A percentile compares a stretch with the other conserved stretches of the same genome.
These are phyloP conservation scores for Cladophialophora chaetospira DNA, from an alignment of 2,329 filamentous ascomycete species.

Conservation along the genomic window DNA sequence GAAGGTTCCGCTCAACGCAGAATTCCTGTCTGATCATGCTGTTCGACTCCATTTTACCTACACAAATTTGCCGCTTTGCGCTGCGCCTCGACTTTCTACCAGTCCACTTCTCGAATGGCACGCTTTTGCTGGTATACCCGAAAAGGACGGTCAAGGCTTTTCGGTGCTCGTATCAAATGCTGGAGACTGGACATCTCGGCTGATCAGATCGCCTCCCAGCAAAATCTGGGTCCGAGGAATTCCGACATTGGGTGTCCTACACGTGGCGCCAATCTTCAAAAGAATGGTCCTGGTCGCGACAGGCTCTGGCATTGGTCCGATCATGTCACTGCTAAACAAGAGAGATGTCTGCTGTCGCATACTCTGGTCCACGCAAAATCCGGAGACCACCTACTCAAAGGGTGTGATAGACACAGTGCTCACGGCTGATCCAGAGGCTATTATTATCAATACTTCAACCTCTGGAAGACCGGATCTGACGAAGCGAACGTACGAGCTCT, in stretches of 20 bases:
- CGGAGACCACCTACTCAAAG: constrained; percentile 63
- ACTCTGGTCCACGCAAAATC: constrained; percentile 68
- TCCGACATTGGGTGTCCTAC: constrained; percentile 67
- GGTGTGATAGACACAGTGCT: constrained; percentile 59
- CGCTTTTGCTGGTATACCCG: constrained; percentile 72
- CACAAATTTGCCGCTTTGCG: constrained; percentile 59
- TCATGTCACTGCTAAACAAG: constrained; percentile 62
- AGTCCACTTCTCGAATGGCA: constrained; percentile 71
- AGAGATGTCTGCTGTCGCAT: constrained; percentile 55
- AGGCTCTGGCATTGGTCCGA: constrained; percentile 72
- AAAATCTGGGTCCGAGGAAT: constrained; percentile 69
- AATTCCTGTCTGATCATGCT: constrained; percentile 71
- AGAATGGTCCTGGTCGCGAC: constrained; percentile 69
- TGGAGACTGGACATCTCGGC: constrained; percentile 71
- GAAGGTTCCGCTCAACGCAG: constrained; percentile 64
- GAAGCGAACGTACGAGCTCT: constrained; percentile 56
- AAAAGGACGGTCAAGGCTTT: constrained; percentile 59
- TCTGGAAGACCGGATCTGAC: constrained; percentile 64
- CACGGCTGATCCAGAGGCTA: constrained; percentile 60
- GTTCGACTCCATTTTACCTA: constrained; percentile 70
- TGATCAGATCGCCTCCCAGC: constrained; percentile 63
- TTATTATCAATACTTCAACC: constrained; percentile 67
- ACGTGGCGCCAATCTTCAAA: constrained; percentile 66
- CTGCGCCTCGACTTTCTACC: constrained; percentile 62
- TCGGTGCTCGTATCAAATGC: constrained; percentile 71